Percentiles rank a stretch among this genome's conserved stretches.
These are phyloP conservation scores for Beauveria scarabaeidicola DNA, from an alignment of 2,329 filamentous ascomycete species.

Conservation along the genomic window DNA sequence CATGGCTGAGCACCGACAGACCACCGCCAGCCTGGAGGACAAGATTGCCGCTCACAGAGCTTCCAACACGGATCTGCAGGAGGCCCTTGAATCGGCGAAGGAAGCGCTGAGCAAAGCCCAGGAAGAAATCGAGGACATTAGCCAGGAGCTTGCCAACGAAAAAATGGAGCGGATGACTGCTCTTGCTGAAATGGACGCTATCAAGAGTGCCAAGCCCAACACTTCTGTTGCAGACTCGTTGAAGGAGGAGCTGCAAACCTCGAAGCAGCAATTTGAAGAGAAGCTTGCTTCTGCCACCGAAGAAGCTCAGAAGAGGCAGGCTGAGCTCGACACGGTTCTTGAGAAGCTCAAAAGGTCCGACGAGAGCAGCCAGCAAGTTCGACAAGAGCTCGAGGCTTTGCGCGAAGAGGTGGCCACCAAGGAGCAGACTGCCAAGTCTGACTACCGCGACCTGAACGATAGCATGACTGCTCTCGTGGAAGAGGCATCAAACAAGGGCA, in stretches of 20 bases:
- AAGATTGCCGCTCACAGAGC: conserved; percentile 28
- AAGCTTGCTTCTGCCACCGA: conserved; percentile 27
- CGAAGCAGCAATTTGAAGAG: conserved; percentile 40
- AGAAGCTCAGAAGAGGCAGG: conserved; percentile 27
- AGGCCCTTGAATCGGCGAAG: conserved; percentile 30
- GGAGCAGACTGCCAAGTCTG: conserved; percentile 47
- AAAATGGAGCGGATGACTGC: conserved; percentile 53
- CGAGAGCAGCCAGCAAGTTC: conserved; percentile 38
- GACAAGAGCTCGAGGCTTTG: conserved; percentile 46
- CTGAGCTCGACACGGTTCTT: conserved; percentile 27
- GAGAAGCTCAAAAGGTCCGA: conserved; percentile 25
- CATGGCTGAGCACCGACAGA: conserved; percentile 30
- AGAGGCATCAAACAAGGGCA: conserved; percentile 47
- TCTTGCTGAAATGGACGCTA: conserved; percentile 52
- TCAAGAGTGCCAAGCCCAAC: conserved; percentile 47
- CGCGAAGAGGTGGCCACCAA: conserved; percentile 42
- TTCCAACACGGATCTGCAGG: conserved; percentile 27
- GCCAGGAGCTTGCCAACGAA: conserved; percentile 46
- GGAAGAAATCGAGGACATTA: conserved; percentile 40
- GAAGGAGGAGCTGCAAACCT: conserved; percentile 38
- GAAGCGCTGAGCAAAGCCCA: conserved; percentile 36
- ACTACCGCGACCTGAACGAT: conserved; percentile 56
- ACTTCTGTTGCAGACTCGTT: conserved; percentile 45
- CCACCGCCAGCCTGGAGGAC: conserved; percentile 26
- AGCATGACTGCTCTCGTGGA: conserved; percentile 53